Base-by-base conservation (phyloP, 164 flowering plant genomes). In the Magnolia sinica region DNA sequence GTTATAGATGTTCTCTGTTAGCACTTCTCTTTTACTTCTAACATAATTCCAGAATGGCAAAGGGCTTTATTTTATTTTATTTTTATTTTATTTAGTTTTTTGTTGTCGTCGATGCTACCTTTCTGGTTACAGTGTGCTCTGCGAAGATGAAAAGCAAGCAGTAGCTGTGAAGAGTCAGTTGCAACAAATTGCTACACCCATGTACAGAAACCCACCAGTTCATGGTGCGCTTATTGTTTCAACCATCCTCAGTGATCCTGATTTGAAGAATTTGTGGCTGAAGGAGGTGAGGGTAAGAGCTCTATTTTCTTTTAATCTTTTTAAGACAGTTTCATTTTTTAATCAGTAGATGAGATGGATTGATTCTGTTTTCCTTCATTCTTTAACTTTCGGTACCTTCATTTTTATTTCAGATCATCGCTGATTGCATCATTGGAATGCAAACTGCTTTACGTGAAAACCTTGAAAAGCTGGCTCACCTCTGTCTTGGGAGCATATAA, bases 201-300 rank as follows among this genome's bases (percentile, higher is more conserved):
- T 95, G 98, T 95, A 95, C 83, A 92, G 97, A 76, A 93, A 93
- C 73, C 99, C 99, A 50, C 97, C 99, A 50, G 85, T 91, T 72
- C 97, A 95, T 83, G 99, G 98, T 76, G 95, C 99, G 7, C 89
- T 89, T 29, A 68, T 95, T 68, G 98, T 95, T 68, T 87, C 97
- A 13, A 91, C 88, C 18, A 89, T 95, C 67, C 91, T 95, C 29
- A 82, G 89, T 72, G 92, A 91, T 85, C 95, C 91, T 50, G 85
- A 89, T 13, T 83, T 95, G 86, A 93, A 92, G 84, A 81, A 78
- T 4, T 80, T 95, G 74, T 95, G 98, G 98, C 88, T 91, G 61
- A 89, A 93, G 85, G 97, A 95, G 86, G 94, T 95, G 58, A 90
- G 92, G 92, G 98, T 93, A 88, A 55, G 19, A 19, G 24, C 24